These are phyloP conservation scores for Citrus sp. DNA, from an alignment of 345 rosid genomes.

Conservation along the genomic window DNA sequence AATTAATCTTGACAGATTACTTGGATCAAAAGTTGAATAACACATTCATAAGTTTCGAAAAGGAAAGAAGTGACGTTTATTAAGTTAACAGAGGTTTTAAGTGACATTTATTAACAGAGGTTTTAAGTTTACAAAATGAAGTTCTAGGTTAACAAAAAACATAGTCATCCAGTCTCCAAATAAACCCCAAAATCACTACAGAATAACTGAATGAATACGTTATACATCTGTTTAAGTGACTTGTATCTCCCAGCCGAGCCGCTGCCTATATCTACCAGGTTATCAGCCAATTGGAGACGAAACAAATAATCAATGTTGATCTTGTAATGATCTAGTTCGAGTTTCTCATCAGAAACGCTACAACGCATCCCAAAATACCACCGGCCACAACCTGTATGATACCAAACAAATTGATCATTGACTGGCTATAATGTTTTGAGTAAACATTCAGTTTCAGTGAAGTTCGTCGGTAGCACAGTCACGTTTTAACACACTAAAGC, in stretches of 20 bases:
- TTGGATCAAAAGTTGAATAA: neutral
- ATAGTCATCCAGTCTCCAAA: neutral
- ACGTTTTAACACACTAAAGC: neutral
- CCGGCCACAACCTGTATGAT: slow-evolving; percentile 82
- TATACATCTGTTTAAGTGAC: neutral
- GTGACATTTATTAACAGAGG: neutral
- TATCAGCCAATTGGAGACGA: neutral
- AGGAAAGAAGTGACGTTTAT: neutral
- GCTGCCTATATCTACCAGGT: neutral
- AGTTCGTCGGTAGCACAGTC: neutral
- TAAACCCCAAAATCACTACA: neutral
- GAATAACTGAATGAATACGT: no score
- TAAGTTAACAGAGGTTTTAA: neutral
- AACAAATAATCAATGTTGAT: neutral
- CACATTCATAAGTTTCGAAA: neutral
- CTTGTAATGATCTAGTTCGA: slow-evolving; percentile 28
- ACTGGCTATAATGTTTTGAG: neutral
- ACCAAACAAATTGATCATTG: neutral
- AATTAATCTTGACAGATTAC: no score
- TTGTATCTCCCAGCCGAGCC: neutral
- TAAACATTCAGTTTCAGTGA: neutral
- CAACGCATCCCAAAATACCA: slow-evolving; percentile 66
- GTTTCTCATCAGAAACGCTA: slow-evolving; percentile 69
- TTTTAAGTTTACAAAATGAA: neutral
- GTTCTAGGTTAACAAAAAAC: neutral